phyloP scores from a whole-genome alignment of 164 flowering plant species.

The Taxillus chinensis region DNA sequence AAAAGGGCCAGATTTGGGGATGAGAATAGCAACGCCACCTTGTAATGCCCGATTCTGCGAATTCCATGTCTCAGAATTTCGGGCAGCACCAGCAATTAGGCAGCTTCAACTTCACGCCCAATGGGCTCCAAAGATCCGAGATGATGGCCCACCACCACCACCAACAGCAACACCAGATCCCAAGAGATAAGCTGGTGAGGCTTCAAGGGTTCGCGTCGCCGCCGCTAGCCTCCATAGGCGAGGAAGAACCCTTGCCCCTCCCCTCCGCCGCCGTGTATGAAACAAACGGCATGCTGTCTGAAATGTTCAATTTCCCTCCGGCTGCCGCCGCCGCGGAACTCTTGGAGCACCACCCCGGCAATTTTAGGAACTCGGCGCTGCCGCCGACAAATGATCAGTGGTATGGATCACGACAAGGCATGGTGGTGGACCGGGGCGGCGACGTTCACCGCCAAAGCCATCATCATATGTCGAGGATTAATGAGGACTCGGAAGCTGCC shows the following conservation, averaged over 20 bases:
- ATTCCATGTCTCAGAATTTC: slow-evolving; percentile 74
- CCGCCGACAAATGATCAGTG: neutral
- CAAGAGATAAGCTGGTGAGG: slow-evolving; percentile 49
- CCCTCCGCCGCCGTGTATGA: slow-evolving; percentile 38
- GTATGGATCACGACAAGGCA: neutral
- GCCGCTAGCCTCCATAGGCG: slow-evolving; percentile 32
- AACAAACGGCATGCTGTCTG: slow-evolving; percentile 70
- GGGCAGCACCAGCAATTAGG: slow-evolving; percentile 23
- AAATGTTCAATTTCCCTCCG: slow-evolving; percentile 70
- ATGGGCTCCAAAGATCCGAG: slow-evolving; percentile 59
- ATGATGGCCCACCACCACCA: slow-evolving; percentile 7
- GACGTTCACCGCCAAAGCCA: no score
- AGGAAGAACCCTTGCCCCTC: slow-evolving; percentile 11
- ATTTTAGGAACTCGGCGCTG: slow-evolving; percentile 13
- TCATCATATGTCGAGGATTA: no score
- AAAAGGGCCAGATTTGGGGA: slow-evolving; percentile 12
- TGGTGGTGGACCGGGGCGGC: no score
- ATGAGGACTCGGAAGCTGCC: no score
- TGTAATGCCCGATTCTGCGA: slow-evolving; percentile 3
- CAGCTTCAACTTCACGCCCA: slow-evolving; percentile 40
- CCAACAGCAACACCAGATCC: slow-evolving; percentile 31
- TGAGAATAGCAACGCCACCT: slow-evolving; percentile 42
- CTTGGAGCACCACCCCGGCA: slow-evolving; percentile 14
- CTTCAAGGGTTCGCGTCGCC: slow-evolving; percentile 34
- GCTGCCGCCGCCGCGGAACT: slow-evolving; percentile 7